Evolutionary conservation across 495 filamentous ascomycete species (phyloP).

Genomic region (Acidomyces sp.): DNA sequence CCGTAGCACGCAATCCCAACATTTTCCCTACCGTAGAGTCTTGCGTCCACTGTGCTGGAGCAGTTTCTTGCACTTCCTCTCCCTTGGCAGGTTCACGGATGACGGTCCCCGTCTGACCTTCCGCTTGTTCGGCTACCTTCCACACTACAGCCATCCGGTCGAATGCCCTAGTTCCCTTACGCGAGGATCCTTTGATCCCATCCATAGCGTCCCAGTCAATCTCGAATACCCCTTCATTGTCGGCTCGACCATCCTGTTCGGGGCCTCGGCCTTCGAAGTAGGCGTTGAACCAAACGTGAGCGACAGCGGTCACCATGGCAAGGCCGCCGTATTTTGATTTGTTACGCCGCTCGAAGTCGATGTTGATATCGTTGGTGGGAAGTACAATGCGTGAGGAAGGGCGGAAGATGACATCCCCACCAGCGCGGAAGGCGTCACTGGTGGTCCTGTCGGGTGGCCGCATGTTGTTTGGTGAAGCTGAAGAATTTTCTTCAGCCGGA

Average conservation of each 20-base stretch:
- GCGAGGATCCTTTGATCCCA: constrained; percentile 64
- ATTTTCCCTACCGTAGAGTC: constrained; percentile 35
- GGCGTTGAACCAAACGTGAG: constrained; percentile 92
- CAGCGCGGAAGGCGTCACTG: constrained; percentile 5
- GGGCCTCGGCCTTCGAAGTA: constrained; percentile 79
- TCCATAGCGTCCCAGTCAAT: constrained; percentile 55
- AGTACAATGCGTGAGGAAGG: constrained; percentile 53
- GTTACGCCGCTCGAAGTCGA: constrained; percentile 71
- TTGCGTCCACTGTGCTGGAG: constrained; percentile 59
- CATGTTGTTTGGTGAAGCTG: background rate
- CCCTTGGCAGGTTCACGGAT: constrained; percentile 31
- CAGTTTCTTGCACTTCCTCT: constrained; percentile 51
- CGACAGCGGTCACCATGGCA: constrained; percentile 82
- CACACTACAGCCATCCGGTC: constrained; percentile 84
- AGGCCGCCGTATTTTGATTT: constrained; percentile 64
- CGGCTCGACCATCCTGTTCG: constrained; percentile 45
- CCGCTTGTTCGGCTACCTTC: constrained; percentile 29
- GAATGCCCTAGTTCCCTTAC: constrained; percentile 67
- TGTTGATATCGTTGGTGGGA: constrained; percentile 74
- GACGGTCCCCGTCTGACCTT: constrained; percentile 17
- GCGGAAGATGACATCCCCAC: constrained; percentile 55
- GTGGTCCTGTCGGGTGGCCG: background rate
- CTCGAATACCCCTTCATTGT: constrained; percentile 45
- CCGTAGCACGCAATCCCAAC: constrained; percentile 51
- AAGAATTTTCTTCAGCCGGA: background rate